Evolutionary conservation across 345 rosid genomes (phyloP), one percentile per base, ranked within the genome.

Genomic region (Isatis tinctoria): DNA sequence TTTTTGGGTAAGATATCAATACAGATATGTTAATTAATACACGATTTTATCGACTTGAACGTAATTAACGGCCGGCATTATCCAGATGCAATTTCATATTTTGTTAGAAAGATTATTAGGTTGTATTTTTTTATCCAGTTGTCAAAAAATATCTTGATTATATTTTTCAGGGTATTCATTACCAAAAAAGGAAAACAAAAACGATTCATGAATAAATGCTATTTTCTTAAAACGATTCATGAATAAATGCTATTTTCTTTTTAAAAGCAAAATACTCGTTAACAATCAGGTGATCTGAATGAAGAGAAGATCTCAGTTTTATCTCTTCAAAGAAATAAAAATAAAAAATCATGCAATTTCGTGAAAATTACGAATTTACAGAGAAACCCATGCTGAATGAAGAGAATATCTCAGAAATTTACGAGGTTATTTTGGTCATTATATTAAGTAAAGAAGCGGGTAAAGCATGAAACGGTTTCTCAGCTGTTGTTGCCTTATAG

Each of bases 201-300:
- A 35, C 5, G 13, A 20, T 36, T 35, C 30, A 54, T 28, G 40
- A 51, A n/a, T 4, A 64, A 45, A 30, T 32, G 14, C 2, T 17
- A 30, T 44, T 44, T 45, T 53, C 4, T 27, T 68, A 17, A 17
- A 4, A 18, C 4, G 22, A 12, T 36, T 35, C 30, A 54, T 28
- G 40, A 51, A n/a, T 4, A 64, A 45, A 30, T 32, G 14, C 4
- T 17, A 30, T 44, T 44, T 45, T 53, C 8, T 27, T 68, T 68
- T 53, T 10, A 11, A 54, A 40, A 60, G 28, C 36, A 59, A 47
- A 47, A 48, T 16, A 48, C 60, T 48, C 75, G 60, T 26, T 39
- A 11, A 37, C 27, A 59, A 59, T 70, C 67, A 70, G 74, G 74
- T 70, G 74, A 60, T 62, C 39, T 24, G 49, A 16, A 37, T 24